phyloP scores from a whole-genome alignment of 2,329 filamentous ascomycete species.

The Talaromyces sp. region DNA sequence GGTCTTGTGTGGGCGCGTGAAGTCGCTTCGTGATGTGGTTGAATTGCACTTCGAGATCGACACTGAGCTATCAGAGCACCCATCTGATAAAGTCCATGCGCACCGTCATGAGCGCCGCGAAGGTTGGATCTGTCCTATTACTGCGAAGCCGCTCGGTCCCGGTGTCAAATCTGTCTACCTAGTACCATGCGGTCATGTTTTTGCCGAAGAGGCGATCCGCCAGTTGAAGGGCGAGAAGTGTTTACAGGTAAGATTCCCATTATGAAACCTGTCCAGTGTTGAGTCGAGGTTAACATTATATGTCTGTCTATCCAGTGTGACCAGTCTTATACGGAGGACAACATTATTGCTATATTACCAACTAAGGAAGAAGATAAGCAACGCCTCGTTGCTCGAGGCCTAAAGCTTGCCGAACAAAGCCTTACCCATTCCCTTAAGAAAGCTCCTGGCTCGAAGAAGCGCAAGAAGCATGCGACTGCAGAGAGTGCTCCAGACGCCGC shows the following conservation, averaged over 20 bases:
- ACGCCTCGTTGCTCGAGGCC: constrained; percentile 65
- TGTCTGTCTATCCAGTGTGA: constrained; percentile 63
- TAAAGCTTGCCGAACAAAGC: constrained; percentile 69
- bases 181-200: constrained; percentile 93
- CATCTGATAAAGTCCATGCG: constrained; percentile 40
- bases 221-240: constrained; percentile 71
- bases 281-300: not conserved
- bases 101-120: constrained; percentile 49
- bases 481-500: constrained; percentile 37
- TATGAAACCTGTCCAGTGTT: not conserved
- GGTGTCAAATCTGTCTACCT: constrained; percentile 81
- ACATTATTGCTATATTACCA: constrained; percentile 82
- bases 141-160: constrained; percentile 81
- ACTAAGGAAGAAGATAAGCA: constrained; percentile 70
- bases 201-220: constrained; percentile 81
- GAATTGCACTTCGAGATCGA: constrained; percentile 75
- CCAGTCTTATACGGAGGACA: constrained; percentile 69
- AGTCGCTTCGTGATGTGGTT: constrained; percentile 80
- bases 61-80: constrained; percentile 40
- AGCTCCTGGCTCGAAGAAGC: constrained; percentile 65
- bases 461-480: constrained; percentile 68
- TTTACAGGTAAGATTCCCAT: constrained; percentile 49
- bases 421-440: constrained; percentile 90
- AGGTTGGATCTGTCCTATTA: constrained; percentile 82
- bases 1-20: constrained; percentile 66